These are phyloP conservation scores for Hericium coralloides DNA, from an alignment of 768 basidiomycete species.

Conservation along the genomic window DNA sequence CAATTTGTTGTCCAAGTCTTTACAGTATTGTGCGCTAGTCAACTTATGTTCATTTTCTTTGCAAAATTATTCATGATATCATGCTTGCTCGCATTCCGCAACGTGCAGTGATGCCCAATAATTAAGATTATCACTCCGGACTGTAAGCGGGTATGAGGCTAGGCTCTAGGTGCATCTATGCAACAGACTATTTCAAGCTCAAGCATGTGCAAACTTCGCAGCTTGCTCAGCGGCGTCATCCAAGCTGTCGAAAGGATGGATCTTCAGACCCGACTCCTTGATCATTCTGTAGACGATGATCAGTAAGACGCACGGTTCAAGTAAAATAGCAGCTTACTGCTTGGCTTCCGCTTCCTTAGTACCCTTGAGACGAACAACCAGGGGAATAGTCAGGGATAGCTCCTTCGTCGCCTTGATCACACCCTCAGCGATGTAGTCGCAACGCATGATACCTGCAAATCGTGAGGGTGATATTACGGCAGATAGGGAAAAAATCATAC, in stretches of 20 bases:
- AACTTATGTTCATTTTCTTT: not conserved
- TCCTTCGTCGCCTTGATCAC: constrained; percentile 98
- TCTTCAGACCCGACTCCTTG: constrained; percentile 83
- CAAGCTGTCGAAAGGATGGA: constrained; percentile 85
- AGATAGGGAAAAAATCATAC: constrained; percentile 25
- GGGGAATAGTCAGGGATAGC: constrained; percentile 71
- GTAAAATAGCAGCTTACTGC: constrained; percentile 45
- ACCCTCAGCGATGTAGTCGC: constrained; percentile 96
- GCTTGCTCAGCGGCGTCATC: constrained; percentile 87
- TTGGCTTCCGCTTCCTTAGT: constrained; percentile 96
- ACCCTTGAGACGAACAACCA: constrained; percentile 93
- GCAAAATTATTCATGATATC: not conserved
- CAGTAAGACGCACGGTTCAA: constrained; percentile 8
- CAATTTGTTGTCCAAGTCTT: not conserved
- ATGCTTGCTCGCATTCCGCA: not conserved
- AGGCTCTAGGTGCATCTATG: not conserved
- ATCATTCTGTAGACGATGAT: constrained; percentile 61
- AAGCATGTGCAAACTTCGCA: constrained; percentile 49
- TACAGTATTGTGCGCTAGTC: not conserved
- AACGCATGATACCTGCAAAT: constrained; percentile 85
- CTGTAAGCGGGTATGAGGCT: not conserved
- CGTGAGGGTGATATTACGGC: not conserved
- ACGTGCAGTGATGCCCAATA: not conserved
- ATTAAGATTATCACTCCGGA: not conserved
- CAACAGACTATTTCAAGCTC: constrained; percentile 1